Evolutionary conservation across 768 basidiomycete genomes (phyloP).

Genomic region (Auriscalpium microsporum): DNA sequence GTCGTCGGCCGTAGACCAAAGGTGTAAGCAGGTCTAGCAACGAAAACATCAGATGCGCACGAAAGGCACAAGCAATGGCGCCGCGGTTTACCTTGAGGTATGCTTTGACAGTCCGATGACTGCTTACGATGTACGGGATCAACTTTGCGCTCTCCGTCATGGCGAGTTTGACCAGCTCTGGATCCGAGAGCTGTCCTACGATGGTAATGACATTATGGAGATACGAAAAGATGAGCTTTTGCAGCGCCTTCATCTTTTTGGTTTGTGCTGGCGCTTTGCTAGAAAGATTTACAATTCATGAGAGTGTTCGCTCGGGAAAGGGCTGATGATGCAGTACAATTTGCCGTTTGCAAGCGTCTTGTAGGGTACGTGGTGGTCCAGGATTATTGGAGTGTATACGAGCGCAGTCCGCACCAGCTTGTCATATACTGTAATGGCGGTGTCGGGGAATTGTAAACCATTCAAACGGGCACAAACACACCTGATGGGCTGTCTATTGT

Average conservation of each 20-base stretch:
- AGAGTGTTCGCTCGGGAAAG: neutral
- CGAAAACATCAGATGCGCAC: neutral
- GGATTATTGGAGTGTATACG: slow-evolving; percentile 82
- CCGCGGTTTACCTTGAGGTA: slow-evolving; percentile 66
- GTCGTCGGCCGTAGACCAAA: slow-evolving; percentile 82
- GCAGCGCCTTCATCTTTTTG: slow-evolving; percentile 71
- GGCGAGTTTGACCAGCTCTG: slow-evolving; percentile 57
- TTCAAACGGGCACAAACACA: slow-evolving; percentile 24
- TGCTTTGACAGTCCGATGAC: slow-evolving; percentile 73
- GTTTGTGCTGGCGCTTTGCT: slow-evolving; percentile 85
- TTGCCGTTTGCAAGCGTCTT: slow-evolving; percentile 76
- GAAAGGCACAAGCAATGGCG: neutral
- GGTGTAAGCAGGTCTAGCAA: slow-evolving; percentile 63
- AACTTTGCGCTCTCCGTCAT: slow-evolving; percentile 82
- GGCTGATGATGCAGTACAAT: slow-evolving; percentile 47
- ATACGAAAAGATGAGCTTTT: slow-evolving; percentile 82
- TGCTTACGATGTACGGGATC: slow-evolving; percentile 79
- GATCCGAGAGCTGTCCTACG: slow-evolving; percentile 65
- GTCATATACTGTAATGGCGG: slow-evolving; percentile 64
- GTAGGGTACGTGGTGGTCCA: slow-evolving; percentile 82
- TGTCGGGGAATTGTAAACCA: neutral
- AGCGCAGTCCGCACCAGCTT: slow-evolving; percentile 84
- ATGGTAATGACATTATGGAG: slow-evolving; percentile 82
- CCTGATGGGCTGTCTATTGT: slow-evolving; percentile 75
- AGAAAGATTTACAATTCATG: slow-evolving; percentile 6